A percentile compares a stretch with the other conserved stretches of the same genome.
phyloP scores from a whole-genome alignment of 2,329 filamentous ascomycete species.

The Trichothecium roseum region DNA sequence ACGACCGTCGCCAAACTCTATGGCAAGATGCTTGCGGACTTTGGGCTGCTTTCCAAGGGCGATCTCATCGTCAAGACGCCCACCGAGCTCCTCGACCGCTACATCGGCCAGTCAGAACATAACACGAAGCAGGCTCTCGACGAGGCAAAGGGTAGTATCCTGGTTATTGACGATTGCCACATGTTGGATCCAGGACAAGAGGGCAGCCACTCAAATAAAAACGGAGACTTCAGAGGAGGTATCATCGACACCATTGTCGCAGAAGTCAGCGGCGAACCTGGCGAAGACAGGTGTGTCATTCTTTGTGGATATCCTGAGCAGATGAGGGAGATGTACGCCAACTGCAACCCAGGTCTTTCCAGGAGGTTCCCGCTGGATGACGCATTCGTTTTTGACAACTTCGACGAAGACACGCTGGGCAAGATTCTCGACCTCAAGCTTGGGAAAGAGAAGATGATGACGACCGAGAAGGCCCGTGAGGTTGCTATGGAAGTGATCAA shows the following conservation, averaged over 20 bases:
- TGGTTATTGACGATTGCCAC: slow-evolving; percentile 57
- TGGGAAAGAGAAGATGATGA: slow-evolving; percentile 25
- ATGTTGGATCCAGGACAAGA: slow-evolving; percentile 16
- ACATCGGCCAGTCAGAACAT: slow-evolving; percentile 43
- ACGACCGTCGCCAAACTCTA: slow-evolving; percentile 55
- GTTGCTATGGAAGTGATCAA: slow-evolving; percentile 21
- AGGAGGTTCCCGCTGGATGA: slow-evolving; percentile 44
- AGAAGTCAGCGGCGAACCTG: slow-evolving; percentile 47
- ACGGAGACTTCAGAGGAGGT: slow-evolving; percentile 32
- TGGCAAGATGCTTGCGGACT: slow-evolving; percentile 46
- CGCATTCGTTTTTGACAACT: slow-evolving; percentile 51
- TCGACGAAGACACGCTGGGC: slow-evolving; percentile 36
- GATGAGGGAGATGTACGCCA: slow-evolving; percentile 50
- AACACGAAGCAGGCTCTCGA: slow-evolving; percentile 48
- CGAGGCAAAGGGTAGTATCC: slow-evolving; percentile 45
- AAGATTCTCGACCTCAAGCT: slow-evolving; percentile 42
- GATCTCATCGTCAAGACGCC: slow-evolving; percentile 52
- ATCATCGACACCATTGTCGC: slow-evolving; percentile 54
- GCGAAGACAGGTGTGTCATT: slow-evolving; percentile 53
- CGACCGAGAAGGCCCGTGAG: slow-evolving; percentile 34
- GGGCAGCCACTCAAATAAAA: slow-evolving; percentile 1
- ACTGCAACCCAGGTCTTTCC: slow-evolving; percentile 47
- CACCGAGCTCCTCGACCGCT: slow-evolving; percentile 45
- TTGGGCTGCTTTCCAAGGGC: slow-evolving; percentile 45
- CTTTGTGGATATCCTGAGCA: slow-evolving; percentile 50